Base-by-base conservation (phyloP, 2,329 filamentous ascomycete genomes). In the Alternaria consortialis region DNA sequence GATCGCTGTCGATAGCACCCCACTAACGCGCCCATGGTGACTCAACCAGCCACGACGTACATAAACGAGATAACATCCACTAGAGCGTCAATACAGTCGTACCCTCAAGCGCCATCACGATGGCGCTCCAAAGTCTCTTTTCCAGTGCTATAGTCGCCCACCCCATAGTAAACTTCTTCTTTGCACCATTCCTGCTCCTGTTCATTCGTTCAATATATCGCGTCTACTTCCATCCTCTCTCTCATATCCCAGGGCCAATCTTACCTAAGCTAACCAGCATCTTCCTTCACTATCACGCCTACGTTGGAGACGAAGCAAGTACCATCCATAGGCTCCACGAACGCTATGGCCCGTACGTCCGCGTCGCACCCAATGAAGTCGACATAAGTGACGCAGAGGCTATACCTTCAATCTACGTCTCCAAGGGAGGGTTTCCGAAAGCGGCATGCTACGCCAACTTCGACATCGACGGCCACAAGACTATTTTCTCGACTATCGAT, bases 401-500 rank as follows among this genome's bases (percentile, higher is more conserved):
- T 1, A 67, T 86, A 25, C 74, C 79, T 0, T 75, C 82, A 2
- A 85, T 88, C 32, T 88, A 88, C 69, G 70, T 82, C 12, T 75
- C 79, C 3, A 81, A 77, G 37, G 85, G 85, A 4, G 85, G 86
- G 1, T 87, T 88, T 54, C 71, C 74, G 0, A 88, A 88, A 68
- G 79, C 84, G 1, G 65, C 71, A 0, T 83, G 79, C 58, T 88
- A 88, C 68, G 72, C 74, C 0, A 88, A 87, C 63, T 87, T 87
- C 65, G 83, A 87, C 59, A 84, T 87, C 17, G 85, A 87, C 64
- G 84, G 83, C 1, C 83, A 84, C 65, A 73, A 80, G 29, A 85
- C 84, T 1, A 83, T 88, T 36, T 88, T 88, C 73, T 84, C 81
- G 4, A 81, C 78, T 0, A 75, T 79, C 17, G 79, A 82, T 56